A percentile compares a stretch with the other conserved stretches of the same genome.
phyloP scores from a whole-genome alignment of 2,329 filamentous ascomycete genomes.

The Setomelanomma holmii region DNA sequence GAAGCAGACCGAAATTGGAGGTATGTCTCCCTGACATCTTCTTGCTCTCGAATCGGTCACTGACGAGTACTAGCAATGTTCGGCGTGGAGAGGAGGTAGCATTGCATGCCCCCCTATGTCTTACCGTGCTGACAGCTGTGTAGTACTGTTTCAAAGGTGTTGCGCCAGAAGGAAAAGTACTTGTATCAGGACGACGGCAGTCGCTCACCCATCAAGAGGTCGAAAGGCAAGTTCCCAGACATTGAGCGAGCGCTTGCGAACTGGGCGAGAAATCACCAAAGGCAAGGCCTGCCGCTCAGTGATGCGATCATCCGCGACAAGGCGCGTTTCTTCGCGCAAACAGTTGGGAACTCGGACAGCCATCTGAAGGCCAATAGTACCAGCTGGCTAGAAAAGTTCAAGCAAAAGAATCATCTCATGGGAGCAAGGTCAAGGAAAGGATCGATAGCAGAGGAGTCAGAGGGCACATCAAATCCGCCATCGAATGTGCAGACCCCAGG shows the following conservation, averaged over 20 bases:
- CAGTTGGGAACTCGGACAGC: conserved; percentile 73
- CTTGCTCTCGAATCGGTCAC: conserved; percentile 21
- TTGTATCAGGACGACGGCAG: conserved; percentile 80
- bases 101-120: conserved; percentile 10
- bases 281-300: conserved; percentile 74
- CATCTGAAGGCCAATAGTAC: conserved; percentile 74
- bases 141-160: conserved; percentile 98
- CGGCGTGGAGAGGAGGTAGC: conserved; percentile 94
- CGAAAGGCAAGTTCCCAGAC: conserved; percentile 86
- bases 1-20: conserved; percentile 96
- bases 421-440: conserved; percentile 62
- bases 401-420: conserved; percentile 78
- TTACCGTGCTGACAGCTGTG: conserved; percentile 25
- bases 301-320: conserved; percentile 87
- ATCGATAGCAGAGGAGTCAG: conserved; percentile 70
- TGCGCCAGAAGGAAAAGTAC: conserved; percentile 94
- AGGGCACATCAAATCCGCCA: conserved; percentile 64
- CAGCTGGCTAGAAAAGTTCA: conserved; percentile 93
- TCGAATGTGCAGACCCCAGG: conserved; percentile 69
- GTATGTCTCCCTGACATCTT: no score
- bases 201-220: conserved; percentile 79
- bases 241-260: conserved; percentile 89
- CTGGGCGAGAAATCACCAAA: conserved; percentile 83
- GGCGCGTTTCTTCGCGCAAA: conserved; percentile 79
- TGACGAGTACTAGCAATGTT: conserved; percentile 71